Evolutionary conservation across 1,284 basidiomycete genomes (phyloP), one percentile per base, ranked within the genome.

Genomic region (Dichomitus squalens): DNA sequence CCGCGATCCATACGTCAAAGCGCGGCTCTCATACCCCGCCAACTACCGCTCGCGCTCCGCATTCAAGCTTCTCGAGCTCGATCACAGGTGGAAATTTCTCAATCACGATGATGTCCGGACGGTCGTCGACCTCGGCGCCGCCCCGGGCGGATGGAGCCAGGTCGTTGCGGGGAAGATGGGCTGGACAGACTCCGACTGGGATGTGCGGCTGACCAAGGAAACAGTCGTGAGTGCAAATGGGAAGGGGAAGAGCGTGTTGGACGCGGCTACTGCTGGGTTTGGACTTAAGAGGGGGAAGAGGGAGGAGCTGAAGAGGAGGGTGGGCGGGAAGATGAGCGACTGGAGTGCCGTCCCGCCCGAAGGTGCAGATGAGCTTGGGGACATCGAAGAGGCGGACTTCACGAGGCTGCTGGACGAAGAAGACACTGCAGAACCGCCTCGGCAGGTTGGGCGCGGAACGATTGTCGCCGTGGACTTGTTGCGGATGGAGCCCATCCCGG

Each of bases 91-190:
- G 29, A 63, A 72, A 3, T 83, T 93, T 57, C 75, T 92, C 40
- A 72, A 74, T 5, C 75, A 77, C 41, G 73, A 71, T 8, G 78
- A 85, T 57, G 80, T 88, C 1, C 73, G 70, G 4, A 77, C 82
- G 20, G 85, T 95, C 0, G 84, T 95, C 2, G 93, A 95, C 71
- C 81, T 96, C 25, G 93, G 93, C 33, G 90, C 90, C 1, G 92
- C 93, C 1, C 93, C 93, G 0, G 93, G 93, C 5, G 92, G 93
- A 0, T 95, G 93, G 93, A 88, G 87, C 56, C 92, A 95, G 67
- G 91, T 93, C 20, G 86, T 86, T 9, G 86, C 88, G 0, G 77
- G 77, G 23, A 80, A 82, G 61, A 70, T 88, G 48, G 72, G 70
- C 11, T 72, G 67, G 69, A 50, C 43, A 31, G 55, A 63, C 36